These are phyloP conservation scores for Apiospora arundinis DNA, from an alignment of 2,329 filamentous ascomycete species.

Conservation along the genomic window DNA sequence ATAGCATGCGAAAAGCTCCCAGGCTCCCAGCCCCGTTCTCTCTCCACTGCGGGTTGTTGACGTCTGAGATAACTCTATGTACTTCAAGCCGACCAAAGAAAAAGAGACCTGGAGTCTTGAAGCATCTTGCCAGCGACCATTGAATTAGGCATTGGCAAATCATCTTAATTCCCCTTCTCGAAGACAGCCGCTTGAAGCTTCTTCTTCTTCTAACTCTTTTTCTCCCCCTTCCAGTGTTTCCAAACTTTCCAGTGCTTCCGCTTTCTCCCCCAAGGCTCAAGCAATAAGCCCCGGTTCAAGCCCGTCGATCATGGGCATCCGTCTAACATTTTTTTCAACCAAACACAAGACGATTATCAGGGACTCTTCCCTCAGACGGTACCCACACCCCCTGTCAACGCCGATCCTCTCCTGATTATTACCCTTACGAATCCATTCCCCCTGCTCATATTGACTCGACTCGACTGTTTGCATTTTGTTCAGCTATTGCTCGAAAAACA, in stretches of 20 bases:
- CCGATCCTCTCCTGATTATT: slow-evolving; percentile 19
- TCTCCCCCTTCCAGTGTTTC: background rate
- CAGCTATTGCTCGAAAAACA: background rate
- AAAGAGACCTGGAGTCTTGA: no score
- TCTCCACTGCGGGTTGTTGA: slow-evolving; percentile 6
- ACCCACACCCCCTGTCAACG: slow-evolving; percentile 17
- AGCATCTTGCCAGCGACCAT: no score
- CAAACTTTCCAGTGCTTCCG: background rate
- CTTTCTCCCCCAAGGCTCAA: background rate
- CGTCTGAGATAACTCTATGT: slow-evolving; percentile 14
- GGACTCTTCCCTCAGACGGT: slow-evolving; percentile 17
- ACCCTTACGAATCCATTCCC: background rate
- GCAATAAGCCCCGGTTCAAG: slow-evolving; percentile 10
- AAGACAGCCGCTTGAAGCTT: background rate
- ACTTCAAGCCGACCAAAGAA: background rate
- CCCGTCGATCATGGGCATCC: slow-evolving; percentile 13
- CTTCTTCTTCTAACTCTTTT: background rate
- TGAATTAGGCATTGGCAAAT: background rate
- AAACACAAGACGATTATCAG: slow-evolving; percentile 19
- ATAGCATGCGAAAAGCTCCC: background rate
- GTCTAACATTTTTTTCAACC: slow-evolving; percentile 18
- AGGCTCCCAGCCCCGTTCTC: background rate
- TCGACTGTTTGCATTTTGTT: background rate
- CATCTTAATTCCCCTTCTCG: background rate
- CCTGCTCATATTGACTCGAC: background rate